These are phyloP conservation scores for Mrakia gelida DNA, from an alignment of 768 basidiomycete genomes.

Conservation along the genomic window DNA sequence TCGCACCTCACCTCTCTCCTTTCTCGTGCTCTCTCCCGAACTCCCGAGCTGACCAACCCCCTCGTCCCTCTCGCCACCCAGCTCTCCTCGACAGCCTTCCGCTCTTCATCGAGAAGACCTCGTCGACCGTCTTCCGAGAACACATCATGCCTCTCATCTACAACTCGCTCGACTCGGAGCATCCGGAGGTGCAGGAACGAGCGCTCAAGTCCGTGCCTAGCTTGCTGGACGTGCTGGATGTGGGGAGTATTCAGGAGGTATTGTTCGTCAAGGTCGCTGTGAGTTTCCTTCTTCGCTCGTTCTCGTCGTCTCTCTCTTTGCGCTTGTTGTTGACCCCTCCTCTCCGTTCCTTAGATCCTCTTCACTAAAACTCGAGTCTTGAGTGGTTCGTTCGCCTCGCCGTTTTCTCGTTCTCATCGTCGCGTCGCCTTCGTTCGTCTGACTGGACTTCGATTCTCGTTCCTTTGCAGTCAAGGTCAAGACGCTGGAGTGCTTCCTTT, in stretches of 20 bases:
- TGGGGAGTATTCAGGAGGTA: conserved; percentile 23
- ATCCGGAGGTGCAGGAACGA: conserved; percentile 49
- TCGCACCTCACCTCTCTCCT: not conserved
- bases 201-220: conserved; percentile 14
- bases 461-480: conserved; percentile 30
- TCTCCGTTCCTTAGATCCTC: conserved; percentile 57
- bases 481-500: conserved; percentile 43
- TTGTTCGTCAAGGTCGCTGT: conserved; percentile 28
- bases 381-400: conserved; percentile 71
- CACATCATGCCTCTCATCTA: conserved; percentile 95
- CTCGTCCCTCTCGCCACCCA: not conserved
- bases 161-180: conserved; percentile 92
- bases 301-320: not conserved
- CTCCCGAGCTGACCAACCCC: not conserved
- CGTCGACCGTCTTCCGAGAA: conserved; percentile 77
- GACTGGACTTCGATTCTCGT: not conserved
- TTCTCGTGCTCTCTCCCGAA: not conserved
- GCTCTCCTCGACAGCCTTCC: conserved; percentile 79
- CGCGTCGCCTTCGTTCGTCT: not conserved
- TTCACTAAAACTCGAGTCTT: conserved; percentile 88
- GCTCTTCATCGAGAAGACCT: conserved; percentile 83
- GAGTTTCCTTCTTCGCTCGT: not conserved
- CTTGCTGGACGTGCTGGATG: conserved; percentile 31
- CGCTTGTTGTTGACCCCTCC: not conserved
- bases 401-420: conserved; percentile 58